These are phyloP conservation scores for Capsella rubella DNA, from an alignment of 441 rosid species.

Conservation along the genomic window DNA sequence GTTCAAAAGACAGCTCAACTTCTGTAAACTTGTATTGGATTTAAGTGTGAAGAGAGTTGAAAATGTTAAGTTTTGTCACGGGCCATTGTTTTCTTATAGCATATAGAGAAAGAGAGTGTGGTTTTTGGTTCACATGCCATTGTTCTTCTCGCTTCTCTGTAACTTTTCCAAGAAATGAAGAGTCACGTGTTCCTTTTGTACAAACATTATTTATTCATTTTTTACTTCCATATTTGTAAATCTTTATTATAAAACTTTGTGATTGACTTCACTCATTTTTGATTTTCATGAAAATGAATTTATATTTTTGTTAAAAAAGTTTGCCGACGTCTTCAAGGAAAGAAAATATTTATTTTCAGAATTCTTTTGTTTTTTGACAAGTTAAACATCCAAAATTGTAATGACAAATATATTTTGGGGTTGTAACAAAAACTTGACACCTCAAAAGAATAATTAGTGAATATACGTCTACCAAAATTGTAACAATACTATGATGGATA, in stretches of 20 bases:
- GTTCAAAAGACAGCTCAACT: slow-evolving; percentile 36
- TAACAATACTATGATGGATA: no score
- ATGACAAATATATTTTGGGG: no score
- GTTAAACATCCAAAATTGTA: no score
- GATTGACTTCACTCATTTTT: background rate
- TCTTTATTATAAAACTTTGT: background rate
- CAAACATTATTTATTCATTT: background rate
- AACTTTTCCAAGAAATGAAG: slow-evolving; percentile 37
- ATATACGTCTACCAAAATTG: no score
- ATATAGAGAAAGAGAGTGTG: slow-evolving; percentile 17
- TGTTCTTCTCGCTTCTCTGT: slow-evolving; percentile 43
- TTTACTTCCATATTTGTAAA: background rate
- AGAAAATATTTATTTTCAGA: no score
- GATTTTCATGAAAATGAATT: background rate
- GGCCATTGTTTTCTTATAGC: slow-evolving; percentile 41
- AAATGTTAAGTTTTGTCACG: slow-evolving; percentile 38
- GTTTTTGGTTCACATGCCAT: slow-evolving; percentile 43
- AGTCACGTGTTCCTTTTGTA: slow-evolving; percentile 43
- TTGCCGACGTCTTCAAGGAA: no score
- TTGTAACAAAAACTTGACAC: no score
- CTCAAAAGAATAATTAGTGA: no score
- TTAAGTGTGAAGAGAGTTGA: slow-evolving; percentile 40
- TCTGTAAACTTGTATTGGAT: slow-evolving; percentile 47
- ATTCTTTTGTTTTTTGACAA: no score
- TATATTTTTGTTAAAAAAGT: no score